Conservation (phyloP, 345 rosid genomes). For the Streptanthus diversifolius region DNA sequence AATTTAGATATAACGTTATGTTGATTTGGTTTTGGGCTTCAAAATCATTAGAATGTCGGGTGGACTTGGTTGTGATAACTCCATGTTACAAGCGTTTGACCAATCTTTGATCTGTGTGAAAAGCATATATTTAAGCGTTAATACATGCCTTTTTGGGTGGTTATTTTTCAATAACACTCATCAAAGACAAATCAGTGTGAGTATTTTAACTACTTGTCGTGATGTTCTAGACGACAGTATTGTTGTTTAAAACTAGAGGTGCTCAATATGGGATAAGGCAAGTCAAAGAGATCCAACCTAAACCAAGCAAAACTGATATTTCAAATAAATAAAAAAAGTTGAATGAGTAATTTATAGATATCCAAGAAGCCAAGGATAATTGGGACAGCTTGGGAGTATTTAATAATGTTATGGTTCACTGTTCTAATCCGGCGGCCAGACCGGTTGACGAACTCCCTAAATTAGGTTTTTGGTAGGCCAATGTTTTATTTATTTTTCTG, state of each 20-base stretch:
- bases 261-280: not conserved
- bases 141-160: not conserved
- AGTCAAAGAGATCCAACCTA: not conserved
- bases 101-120: constrained; percentile 3
- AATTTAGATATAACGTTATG: not conserved
- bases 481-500: not conserved
- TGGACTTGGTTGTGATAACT: not conserved
- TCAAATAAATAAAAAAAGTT: not conserved
- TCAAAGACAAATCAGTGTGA: not conserved
- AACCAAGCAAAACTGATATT: not conserved
- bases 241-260: not conserved
- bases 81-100: not conserved
- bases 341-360: not conserved
- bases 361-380: not conserved
- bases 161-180: too few species aligned
- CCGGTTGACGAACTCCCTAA: not conserved
- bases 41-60: not conserved
- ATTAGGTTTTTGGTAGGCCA: not conserved
- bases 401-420: not conserved
- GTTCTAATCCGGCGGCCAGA: not conserved
- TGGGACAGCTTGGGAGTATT: not conserved
- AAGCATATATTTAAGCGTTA: not conserved
- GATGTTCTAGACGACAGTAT: not conserved
- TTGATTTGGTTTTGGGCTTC: constrained; percentile 9
- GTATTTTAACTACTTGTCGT: not conserved